A percentile compares a stretch with the other conserved stretches of the same genome.
Conservation (phyloP, 306 rosid genomes). For the Inga oerstediana region DNA sequence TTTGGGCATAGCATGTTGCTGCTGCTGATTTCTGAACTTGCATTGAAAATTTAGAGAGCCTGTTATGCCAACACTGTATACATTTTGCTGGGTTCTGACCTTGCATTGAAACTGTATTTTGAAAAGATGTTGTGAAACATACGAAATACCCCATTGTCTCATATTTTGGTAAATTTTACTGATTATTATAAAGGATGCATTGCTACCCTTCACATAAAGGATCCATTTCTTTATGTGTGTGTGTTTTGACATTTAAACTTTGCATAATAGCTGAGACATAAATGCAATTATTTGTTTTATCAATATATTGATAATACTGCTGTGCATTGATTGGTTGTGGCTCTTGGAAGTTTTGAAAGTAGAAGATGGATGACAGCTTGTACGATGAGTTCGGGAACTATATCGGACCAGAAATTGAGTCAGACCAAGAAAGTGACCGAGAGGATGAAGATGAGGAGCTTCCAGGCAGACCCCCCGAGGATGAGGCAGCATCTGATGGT, state of each 20-base stretch:
- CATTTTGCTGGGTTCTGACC: background rate
- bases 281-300: background rate
- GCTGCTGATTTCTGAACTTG: background rate
- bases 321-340: background rate
- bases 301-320: background rate
- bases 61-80: background rate
- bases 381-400: conserved; percentile 98
- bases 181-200: background rate
- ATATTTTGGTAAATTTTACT: background rate
- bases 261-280: background rate
- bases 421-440: conserved; percentile 82
- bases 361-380: conserved; percentile 85
- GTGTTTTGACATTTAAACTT: background rate
- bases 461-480: conserved; percentile 52
- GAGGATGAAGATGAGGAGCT: conserved; percentile 72
- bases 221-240: background rate
- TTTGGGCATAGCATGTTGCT: too few relatives aligned
- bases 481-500: conserved; percentile 54
- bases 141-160: background rate
- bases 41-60: background rate
- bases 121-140: conserved; percentile 1
- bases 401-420: conserved; percentile 96
- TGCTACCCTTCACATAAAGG: background rate
- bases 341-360: background rate
- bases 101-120: background rate